Conservation (phyloP, 1,284 basidiomycete species). For the Leccinum fallax region DNA sequence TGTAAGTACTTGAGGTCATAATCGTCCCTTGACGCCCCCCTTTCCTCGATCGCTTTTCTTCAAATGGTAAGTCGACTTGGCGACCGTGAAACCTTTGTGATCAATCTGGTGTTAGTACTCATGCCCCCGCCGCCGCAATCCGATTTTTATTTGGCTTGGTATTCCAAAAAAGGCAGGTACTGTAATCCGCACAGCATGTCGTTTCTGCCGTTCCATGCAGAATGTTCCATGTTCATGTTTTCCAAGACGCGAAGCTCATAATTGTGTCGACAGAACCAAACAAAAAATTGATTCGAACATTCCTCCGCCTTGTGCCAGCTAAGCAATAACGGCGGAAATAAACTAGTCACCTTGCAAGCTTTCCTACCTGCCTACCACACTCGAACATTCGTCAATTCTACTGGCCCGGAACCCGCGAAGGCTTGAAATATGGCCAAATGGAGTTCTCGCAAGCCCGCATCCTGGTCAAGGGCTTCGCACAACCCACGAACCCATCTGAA, state of each 20-base stretch:
- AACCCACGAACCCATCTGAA: not conserved
- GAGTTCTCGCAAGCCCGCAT: not conserved
- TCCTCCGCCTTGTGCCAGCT: not conserved
- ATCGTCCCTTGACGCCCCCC: not conserved
- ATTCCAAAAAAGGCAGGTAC: conserved; percentile 19
- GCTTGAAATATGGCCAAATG: not conserved
- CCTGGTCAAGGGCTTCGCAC: conserved; percentile 14
- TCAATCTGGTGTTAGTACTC: not conserved
- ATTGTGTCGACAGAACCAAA: conserved; percentile 29
- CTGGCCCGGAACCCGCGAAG: not conserved
- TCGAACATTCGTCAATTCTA: conserved; percentile 9
- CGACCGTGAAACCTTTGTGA: not conserved
- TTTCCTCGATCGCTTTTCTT: not conserved
- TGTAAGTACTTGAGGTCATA: conserved; percentile 1
- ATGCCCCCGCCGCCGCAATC: not conserved
- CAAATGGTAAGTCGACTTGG: not conserved
- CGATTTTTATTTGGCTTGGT: not conserved
- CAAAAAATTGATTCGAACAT: conserved; percentile 12
- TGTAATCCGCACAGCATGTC: conserved; percentile 26
- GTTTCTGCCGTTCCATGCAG: conserved; percentile 25
- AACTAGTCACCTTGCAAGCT: not conserved
- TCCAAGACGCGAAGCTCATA: conserved; percentile 16
- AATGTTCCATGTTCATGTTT: conserved; percentile 22
- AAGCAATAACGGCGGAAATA: conserved; percentile 19
- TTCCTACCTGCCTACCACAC: conserved; percentile 4